Base-by-base conservation (phyloP, 208 protist genomes). In the Acanthamoeba lenticulata region DNA sequence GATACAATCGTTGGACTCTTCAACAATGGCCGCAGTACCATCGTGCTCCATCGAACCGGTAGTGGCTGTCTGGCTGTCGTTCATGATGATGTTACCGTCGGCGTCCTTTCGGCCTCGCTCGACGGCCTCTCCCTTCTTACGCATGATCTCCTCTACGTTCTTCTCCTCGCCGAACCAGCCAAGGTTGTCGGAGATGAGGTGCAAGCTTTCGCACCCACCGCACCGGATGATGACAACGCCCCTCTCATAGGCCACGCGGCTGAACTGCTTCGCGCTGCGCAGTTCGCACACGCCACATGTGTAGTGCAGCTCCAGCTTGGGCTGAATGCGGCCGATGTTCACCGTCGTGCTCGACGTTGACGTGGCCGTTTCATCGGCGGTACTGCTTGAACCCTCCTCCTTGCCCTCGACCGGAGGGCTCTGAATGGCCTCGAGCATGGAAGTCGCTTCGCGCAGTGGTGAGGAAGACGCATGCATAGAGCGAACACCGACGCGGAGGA, bases 151-250 rank as follows among this genome's bases (percentile, higher is more conserved):
- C 62, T 94, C 85, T 21, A 94, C 40, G 65, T 94, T 94, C 40
- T 21, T 32, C 7, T 83, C 79, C 7, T 92, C 91, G 55, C 77
- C 74, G 60, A 95, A 95, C 94, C 94, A 95, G 57, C 92, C 92
- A 45, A 95, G 49, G 49, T 94, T 94, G 88, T 95, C 94, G 6
- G 94, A 92, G 74, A 95, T 95, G 42, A 95, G 79, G 90, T 95
- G 94, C 4, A 74, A 74, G 27, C 81, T 94, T 9, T 86, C 27
- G 88, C 60, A 90, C 40, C 81, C 49, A 21, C 24, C n/a, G 79
- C 94, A 95, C 21, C 45, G 62, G 47, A 94, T 83, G 34, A 95
- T 67, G 45, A 95, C 94, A 19, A 95, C 65, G 55, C 94, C 94
- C 42, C 79, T 21, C 52, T 55, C 44, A 60, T 94, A 90, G 34